Evolutionary conservation across 106 monocot genomes (phyloP).

Genomic region (Platanthera zijinensis): DNA sequence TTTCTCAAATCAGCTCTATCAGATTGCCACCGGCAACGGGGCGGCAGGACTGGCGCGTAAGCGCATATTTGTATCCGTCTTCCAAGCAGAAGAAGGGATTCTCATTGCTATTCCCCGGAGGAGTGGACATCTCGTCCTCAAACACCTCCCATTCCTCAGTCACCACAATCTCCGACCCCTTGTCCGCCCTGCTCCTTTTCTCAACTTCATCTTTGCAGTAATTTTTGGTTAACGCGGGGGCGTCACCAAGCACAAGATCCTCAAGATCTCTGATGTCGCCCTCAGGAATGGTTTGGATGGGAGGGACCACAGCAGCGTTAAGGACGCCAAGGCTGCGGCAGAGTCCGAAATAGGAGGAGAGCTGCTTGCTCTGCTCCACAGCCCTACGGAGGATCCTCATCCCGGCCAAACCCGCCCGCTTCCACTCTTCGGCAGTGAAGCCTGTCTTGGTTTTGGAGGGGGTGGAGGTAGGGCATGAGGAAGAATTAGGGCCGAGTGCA

Average conservation of each 20-base stretch:
- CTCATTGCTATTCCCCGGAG: neutral
- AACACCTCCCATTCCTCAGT: slow-evolving; percentile 67
- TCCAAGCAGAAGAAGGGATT: slow-evolving; percentile 12
- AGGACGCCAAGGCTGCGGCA: slow-evolving; percentile 57
- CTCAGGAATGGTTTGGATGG: slow-evolving; percentile 50
- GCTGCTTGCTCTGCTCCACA: slow-evolving; percentile 36
- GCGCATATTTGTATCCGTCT: neutral
- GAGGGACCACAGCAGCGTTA: slow-evolving; percentile 43
- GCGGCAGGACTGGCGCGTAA: too few relatives aligned
- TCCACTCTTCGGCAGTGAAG: neutral
- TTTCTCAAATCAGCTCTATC: slow-evolving; percentile 23
- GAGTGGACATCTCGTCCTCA: slow-evolving; percentile 27
- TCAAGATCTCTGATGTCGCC: slow-evolving; percentile 69
- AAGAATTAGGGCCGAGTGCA: slow-evolving; percentile 13
- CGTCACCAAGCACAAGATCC: slow-evolving; percentile 16
- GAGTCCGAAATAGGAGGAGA: slow-evolving; percentile 48
- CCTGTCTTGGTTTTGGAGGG: neutral
- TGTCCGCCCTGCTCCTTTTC: neutral
- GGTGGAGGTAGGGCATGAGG: too few relatives aligned
- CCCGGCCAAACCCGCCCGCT: slow-evolving; percentile 18
- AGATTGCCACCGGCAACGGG: slow-evolving; percentile 9
- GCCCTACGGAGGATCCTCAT: slow-evolving; percentile 51
- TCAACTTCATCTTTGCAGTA: slow-evolving; percentile 1
- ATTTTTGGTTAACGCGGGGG: neutral
- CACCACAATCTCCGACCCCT: slow-evolving; percentile 26